Evolutionary conservation across 2,329 filamentous ascomycete species (phyloP), one percentile per base, ranked within the genome.

Genomic region (Cytospora chrysosperma): DNA sequence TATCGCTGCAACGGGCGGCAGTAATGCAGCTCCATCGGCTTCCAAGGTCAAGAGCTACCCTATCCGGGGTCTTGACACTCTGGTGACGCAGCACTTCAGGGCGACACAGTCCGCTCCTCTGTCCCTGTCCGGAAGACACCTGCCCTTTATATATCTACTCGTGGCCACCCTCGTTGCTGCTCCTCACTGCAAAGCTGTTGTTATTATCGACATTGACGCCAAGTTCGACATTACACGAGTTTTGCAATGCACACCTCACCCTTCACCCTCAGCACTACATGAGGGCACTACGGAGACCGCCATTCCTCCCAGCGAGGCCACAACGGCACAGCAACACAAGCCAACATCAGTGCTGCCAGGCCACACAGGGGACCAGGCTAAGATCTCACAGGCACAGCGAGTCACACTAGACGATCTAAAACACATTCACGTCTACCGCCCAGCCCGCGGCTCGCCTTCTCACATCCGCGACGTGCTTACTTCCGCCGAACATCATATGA

Each of bases 91-190:
- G 1, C 81, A 85, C 71, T 80, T 82, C 57, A 77, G 77, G 32
- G 76, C 77, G 12, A 83, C 82, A 0, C 79, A 80, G 59, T 75
- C 78, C 0, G 72, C 79, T 0, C 76, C 79, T 1, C 71, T 88
- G 17, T 77, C 80, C 17, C 72, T 88, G 59, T 78, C 78, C 19
- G 85, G 85, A 1, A 81, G 83, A 13, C 75, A 81, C 64, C 75
- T 85, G 15, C 81, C 84, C 0, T 75, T 89, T 10, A 69, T 88
- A 40, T 86, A 88, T 75, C 76, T 79, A 59, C 73, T 89, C 4
- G 72, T 85, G 27, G 81, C 82, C 4, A 77, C 76, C 2, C 76
- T 87, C 43, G 74, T 87, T n/a, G 73, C 78, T 0, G 67, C 77
- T 5, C 82, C 83, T 12, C 74, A 80, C 57, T 67, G 69, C 34